Conservation (phyloP, 164 flowering plant genomes). For the Aristolochia californica region DNA sequence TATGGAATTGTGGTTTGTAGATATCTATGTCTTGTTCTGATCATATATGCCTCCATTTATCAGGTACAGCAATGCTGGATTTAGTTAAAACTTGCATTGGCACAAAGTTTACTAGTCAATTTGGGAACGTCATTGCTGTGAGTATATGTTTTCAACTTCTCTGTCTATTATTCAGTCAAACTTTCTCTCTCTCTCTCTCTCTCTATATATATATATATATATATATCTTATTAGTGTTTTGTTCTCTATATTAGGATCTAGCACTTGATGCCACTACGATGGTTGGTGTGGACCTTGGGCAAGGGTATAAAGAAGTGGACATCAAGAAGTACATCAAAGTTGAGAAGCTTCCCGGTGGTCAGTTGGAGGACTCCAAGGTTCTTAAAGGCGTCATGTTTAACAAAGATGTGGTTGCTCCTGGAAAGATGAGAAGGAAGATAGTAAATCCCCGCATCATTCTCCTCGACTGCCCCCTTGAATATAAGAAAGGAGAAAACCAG, state of each 20-base stretch:
- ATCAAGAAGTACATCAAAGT: slow-evolving; percentile 88
- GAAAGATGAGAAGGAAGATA: slow-evolving; percentile 94
- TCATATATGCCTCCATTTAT: slow-evolving; percentile 3
- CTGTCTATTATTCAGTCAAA: not conserved
- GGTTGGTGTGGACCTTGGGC: slow-evolving; percentile 90
- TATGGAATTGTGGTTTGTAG: too few species aligned
- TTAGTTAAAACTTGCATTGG: slow-evolving; percentile 85
- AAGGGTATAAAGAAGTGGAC: slow-evolving; percentile 84
- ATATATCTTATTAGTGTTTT: not conserved
- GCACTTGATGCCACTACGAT: slow-evolving; percentile 86
- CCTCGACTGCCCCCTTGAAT: slow-evolving; percentile 88
- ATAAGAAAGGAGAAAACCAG: slow-evolving; percentile 96
- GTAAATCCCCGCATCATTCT: slow-evolving; percentile 83
- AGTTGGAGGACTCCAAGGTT: slow-evolving; percentile 84
- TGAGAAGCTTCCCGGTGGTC: slow-evolving; percentile 96
- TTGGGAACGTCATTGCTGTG: slow-evolving; percentile 87
- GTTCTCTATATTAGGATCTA: slow-evolving; percentile 44
- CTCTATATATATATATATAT: too few species aligned
- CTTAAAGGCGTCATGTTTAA: slow-evolving; percentile 90
- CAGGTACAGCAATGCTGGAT: slow-evolving; percentile 69
- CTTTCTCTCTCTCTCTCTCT: too few species aligned
- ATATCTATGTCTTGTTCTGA: too few species aligned
- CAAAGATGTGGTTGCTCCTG: slow-evolving; percentile 93
- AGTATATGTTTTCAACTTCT: slow-evolving; percentile 18
- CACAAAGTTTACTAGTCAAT: slow-evolving; percentile 91